These are phyloP conservation scores for Stereum hirsutum DNA, from an alignment of 1,284 basidiomycete species.

Conservation along the genomic window DNA sequence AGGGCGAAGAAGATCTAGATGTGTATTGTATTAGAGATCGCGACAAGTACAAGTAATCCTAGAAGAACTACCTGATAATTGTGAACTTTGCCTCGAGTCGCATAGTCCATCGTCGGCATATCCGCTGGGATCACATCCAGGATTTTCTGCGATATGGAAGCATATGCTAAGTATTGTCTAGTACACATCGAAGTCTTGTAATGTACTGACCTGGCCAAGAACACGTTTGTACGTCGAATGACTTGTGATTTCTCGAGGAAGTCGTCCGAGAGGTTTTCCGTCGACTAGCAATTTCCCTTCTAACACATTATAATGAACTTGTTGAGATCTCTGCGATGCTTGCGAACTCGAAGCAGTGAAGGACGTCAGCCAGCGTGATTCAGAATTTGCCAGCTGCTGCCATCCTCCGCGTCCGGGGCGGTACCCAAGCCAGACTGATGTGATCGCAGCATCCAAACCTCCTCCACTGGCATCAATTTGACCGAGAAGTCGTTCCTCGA, in stretches of 20 bases:
- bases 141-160: conserved; percentile 6
- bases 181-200: conserved; percentile 7
- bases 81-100: conserved; percentile 5
- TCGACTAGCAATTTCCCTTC: conserved; percentile 31
- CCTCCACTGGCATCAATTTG: conserved; percentile 6
- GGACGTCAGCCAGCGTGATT: conserved; percentile 28
- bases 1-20: not conserved
- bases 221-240: conserved; percentile 25
- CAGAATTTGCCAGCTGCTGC: conserved; percentile 16
- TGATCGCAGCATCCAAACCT: conserved; percentile 27
- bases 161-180: not conserved
- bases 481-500: conserved; percentile 15
- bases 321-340: conserved; percentile 14
- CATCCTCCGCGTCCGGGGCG: conserved; percentile 19
- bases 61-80: conserved; percentile 4
- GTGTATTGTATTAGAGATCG: not conserved
- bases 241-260: conserved; percentile 23
- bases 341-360: conserved; percentile 4
- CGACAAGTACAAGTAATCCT: not conserved
- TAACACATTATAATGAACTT: conserved; percentile 29
- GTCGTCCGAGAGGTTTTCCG: conserved; percentile 27
- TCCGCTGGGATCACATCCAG: conserved; percentile 9
- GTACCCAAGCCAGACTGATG: conserved; percentile 27
- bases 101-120: conserved; percentile 9
- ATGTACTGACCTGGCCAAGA: conserved; percentile 22